Conservation (phyloP, 2,329 filamentous ascomycete genomes). For the Chaetomiaceae sp. region DNA sequence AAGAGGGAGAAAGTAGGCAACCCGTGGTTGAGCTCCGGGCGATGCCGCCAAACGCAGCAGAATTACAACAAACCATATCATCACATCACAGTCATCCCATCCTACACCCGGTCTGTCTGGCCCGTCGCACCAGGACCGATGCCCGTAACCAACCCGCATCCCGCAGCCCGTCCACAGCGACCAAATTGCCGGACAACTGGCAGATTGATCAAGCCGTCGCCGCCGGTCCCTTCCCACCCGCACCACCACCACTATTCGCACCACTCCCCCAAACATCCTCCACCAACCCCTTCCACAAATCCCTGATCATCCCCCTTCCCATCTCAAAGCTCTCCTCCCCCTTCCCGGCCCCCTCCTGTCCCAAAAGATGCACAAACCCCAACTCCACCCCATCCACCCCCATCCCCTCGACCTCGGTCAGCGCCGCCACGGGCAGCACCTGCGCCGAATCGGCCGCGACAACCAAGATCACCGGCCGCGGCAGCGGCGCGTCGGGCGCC, state of each 20-base stretch:
- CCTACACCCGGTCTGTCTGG: not conserved
- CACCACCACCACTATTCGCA: constrained; percentile 5
- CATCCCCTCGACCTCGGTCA: constrained; percentile 55
- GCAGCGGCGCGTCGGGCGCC: constrained; percentile 36
- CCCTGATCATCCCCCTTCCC: constrained; percentile 42
- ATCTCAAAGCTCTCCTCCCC: constrained; percentile 24
- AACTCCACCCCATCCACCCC: constrained; percentile 51
- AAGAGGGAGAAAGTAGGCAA: not conserved
- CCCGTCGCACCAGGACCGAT: not conserved
- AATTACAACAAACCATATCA: constrained; percentile 3
- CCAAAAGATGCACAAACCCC: constrained; percentile 42
- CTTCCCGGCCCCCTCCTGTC: too few relatives aligned
- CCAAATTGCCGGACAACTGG: too few relatives aligned
- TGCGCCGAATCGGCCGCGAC: constrained; percentile 51
- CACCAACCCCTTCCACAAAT: constrained; percentile 53
- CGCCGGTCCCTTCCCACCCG: constrained; percentile 22
- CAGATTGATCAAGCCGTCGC: constrained; percentile 27
- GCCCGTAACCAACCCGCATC: not conserved
- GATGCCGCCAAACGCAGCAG: not conserved
- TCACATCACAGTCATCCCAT: not conserved
- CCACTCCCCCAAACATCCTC: constrained; percentile 38
- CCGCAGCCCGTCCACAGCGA: too few relatives aligned
- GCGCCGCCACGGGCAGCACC: constrained; percentile 44
- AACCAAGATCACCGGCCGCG: constrained; percentile 44
- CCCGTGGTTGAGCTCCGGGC: constrained; percentile 6